phyloP scores from a whole-genome alignment of 176 grass and related monocot genomes.

The Bolboschoenus planiculmis region DNA sequence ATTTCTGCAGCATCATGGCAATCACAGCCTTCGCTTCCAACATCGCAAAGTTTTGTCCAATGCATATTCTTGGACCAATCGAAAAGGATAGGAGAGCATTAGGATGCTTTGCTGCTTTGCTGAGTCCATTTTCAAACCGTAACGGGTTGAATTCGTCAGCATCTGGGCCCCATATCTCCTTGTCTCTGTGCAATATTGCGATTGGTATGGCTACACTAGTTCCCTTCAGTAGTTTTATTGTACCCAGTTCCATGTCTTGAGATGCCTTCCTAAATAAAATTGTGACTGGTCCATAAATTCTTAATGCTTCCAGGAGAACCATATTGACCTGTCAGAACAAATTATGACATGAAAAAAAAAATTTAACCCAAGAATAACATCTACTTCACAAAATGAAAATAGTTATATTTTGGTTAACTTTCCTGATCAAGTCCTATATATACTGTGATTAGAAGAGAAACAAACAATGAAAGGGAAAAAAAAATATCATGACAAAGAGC shows the following conservation, averaged over 20 bases:
- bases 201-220: not conserved
- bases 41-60: constrained; percentile 60
- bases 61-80: constrained; percentile 32
- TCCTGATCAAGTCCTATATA: not conserved
- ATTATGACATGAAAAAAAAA: not conserved
- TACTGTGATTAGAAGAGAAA: not conserved
- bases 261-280: not conserved
- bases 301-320: constrained; percentile 6
- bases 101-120: constrained; percentile 36
- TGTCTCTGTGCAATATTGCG: constrained; percentile 17
- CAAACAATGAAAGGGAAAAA: not conserved
- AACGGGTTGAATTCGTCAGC: constrained; percentile 32
- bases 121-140: constrained; percentile 38
- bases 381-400: not conserved
- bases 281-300: not conserved
- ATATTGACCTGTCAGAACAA: not conserved
- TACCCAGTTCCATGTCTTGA: not conserved
- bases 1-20: constrained; percentile 42
- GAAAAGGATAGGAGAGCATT: constrained; percentile 43
- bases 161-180: constrained; percentile 46
- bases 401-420: not conserved
- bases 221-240: not conserved
- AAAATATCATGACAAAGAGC: not conserved
- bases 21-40: constrained; percentile 42
- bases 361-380: not conserved